Base-by-base conservation (phyloP, 2,329 filamentous ascomycete species). In the Knufia petricola region DNA sequence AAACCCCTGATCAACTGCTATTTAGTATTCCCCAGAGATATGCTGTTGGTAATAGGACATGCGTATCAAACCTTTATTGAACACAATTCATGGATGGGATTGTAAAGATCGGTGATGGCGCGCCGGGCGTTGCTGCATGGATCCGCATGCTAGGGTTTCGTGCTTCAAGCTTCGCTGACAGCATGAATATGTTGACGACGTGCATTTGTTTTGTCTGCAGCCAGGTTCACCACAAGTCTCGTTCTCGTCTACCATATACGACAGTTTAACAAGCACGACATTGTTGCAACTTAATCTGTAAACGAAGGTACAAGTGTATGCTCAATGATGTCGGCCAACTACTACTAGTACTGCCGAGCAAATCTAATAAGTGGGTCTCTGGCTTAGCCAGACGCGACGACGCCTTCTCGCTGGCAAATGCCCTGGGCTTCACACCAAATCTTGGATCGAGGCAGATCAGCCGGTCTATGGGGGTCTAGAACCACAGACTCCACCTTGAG, bases 401-500 rank as follows among this genome's bases (percentile, higher is more conserved):
- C 28, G 7, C 28, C 13, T 30, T 30, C n/a, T n/a, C n/a, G n/a
- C 34, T 37, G 13, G 13, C 34, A n/a, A n/a, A 37, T 37, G 34
- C 13, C 34, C n/a, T n/a, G n/a, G n/a, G n/a, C n/a, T n/a, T n/a
- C n/a, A n/a, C n/a, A n/a, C n/a, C n/a, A n/a, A 26, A 3, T n/a
- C 28, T 19, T 26, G 19, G 19, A 34, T 31, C 24, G 9, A 28
- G 31, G 42, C 28, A 36, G 42, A 46, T 34, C 42, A 2, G 15
- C 42, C 19, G 19, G 42, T 36, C 42, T 10, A 46, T 46, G 13
- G 30, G 12, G 19, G 28, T 36, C 42, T 37, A 46, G 42, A 46
- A 36, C 42, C 7, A 6, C 20, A 36, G 42, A 17, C 42, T 20
- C 23, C n/a, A 36, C 32, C 7, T 6, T n/a, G 9, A 8, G 13